These are phyloP conservation scores for Scalesia atractyloides DNA, from an alignment of 129 eudicot genomes.

Conservation along the genomic window DNA sequence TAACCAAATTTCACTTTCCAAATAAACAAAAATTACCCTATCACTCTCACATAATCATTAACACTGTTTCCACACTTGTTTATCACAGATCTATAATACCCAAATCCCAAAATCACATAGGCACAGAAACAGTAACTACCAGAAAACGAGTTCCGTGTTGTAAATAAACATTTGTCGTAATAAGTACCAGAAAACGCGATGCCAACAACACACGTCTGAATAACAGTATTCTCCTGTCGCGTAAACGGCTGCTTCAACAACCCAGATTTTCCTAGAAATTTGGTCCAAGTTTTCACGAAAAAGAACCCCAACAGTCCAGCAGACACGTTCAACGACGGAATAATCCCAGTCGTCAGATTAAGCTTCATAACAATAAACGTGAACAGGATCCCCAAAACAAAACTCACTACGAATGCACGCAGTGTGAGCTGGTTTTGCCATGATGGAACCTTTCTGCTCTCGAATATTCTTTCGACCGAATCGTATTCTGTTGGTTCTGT, in stretches of 20 bases:
- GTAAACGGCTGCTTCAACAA: slow-evolving; percentile 44
- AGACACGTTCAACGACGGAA: slow-evolving; percentile 60
- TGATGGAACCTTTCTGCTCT: slow-evolving; percentile 45
- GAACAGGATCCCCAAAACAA: slow-evolving; percentile 51
- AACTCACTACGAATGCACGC: slow-evolving; percentile 61
- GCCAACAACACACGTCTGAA: slow-evolving; percentile 57
- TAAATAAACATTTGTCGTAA: too few species aligned
- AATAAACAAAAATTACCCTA: too few species aligned
- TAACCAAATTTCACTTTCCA: neutral
- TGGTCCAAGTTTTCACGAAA: slow-evolving; percentile 52
- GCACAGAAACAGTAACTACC: slow-evolving; percentile 5
- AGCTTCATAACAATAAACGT: slow-evolving; percentile 69
- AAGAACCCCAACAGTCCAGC: slow-evolving; percentile 70
- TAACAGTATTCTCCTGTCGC: slow-evolving; percentile 50
- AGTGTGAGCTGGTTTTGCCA: slow-evolving; percentile 62
- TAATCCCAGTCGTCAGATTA: slow-evolving; percentile 63
- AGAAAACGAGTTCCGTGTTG: too few species aligned
- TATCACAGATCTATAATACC: too few species aligned
- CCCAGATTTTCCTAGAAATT: slow-evolving; percentile 36
- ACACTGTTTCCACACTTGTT: too few species aligned
- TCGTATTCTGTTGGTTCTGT: slow-evolving; percentile 2
- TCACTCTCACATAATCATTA: too few species aligned
- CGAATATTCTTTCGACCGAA: slow-evolving; percentile 48
- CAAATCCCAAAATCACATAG: too few species aligned
- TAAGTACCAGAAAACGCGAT: slow-evolving; percentile 41